Base-by-base conservation (phyloP, 257 asterid species). In the Cordia subcordata region DNA sequence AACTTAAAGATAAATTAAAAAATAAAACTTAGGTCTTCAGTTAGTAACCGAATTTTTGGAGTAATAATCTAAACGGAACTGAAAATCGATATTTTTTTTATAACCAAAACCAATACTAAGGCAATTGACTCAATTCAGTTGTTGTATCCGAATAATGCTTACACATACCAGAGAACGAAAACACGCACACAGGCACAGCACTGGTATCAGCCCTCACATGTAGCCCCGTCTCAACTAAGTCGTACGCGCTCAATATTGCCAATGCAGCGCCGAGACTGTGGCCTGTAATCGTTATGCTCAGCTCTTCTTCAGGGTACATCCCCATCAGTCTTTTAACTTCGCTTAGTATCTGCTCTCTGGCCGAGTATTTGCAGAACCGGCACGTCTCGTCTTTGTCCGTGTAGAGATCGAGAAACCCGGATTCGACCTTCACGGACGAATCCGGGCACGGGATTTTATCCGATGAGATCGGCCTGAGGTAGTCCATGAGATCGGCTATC, bases 171-270 rank as follows among this genome's bases (percentile, higher is more conserved):
- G n/a, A 71, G 20, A 75, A 82, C 9, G 90, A 70, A 14, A 77
- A 67, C 0, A 72, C 85, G 8, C 76, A 61, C 3, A 77, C 63
- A 5, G 81, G 79, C 11, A 65, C 64, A 1, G 35, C 63, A n/a
- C 64, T 55, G 3, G 69, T 10, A 0, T 69, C 69, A 1, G 46
- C 42, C 8, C 33, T 6, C 8, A 70, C 47, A 14, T 67, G 47
- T 35, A 58, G 27, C 0, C 77, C 74, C 0, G 75, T 70, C 20
- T 75, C 69, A 14, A 55, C 66, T 1, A 63, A 58, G 37, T 75
- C 81, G 38, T 67, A 75, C 12, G 74, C 74, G 9, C 69, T 71
- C 58, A 75, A 5, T 3, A 63, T 75, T 8, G 74, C 77, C 17
- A 71, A 49, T 0, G 72, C 74, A 13, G 65, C 19, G 5, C 81